Conservation (phyloP, 306 rosid genomes). For the Crotalaria pallida region DNA sequence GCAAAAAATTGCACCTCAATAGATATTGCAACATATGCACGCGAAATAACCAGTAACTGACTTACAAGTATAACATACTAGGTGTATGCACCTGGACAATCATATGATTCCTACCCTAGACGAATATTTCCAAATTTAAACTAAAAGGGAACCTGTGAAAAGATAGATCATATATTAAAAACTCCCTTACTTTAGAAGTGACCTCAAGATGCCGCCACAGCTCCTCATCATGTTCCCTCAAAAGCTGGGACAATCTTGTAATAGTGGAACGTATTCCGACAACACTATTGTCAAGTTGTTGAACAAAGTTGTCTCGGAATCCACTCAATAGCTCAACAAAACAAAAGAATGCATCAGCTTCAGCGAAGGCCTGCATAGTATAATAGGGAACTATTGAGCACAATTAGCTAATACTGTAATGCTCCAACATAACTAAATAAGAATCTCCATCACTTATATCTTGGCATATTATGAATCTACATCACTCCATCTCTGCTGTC, state of each 20-base stretch:
- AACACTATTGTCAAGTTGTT: slow-evolving; percentile 96
- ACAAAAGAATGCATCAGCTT: slow-evolving; percentile 98
- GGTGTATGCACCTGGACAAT: background rate
- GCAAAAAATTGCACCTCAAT: background rate
- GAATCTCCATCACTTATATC: background rate
- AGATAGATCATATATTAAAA: slow-evolving; percentile 4
- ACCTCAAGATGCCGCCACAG: slow-evolving; percentile 99
- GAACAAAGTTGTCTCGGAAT: slow-evolving; percentile 91
- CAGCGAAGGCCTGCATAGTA: slow-evolving; percentile 75
- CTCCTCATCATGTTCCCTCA: slow-evolving; percentile 94
- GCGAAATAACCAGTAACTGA: background rate
- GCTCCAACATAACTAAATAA: background rate
- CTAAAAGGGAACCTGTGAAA: background rate
- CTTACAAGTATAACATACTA: background rate
- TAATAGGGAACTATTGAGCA: slow-evolving; percentile 32
- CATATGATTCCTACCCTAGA: background rate
- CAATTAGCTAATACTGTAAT: background rate
- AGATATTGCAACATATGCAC: slow-evolving; percentile 1
- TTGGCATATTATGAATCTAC: background rate
- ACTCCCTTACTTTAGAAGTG: slow-evolving; percentile 74
- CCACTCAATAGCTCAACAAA: slow-evolving; percentile 96
- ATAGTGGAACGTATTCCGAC: slow-evolving; percentile 98
- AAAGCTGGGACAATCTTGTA: slow-evolving; percentile 79
- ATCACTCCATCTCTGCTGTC: background rate
- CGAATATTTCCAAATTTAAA: slow-evolving; percentile 10